Conservation (phyloP, 177 flowering plant species). For the Vitis hybrid region DNA sequence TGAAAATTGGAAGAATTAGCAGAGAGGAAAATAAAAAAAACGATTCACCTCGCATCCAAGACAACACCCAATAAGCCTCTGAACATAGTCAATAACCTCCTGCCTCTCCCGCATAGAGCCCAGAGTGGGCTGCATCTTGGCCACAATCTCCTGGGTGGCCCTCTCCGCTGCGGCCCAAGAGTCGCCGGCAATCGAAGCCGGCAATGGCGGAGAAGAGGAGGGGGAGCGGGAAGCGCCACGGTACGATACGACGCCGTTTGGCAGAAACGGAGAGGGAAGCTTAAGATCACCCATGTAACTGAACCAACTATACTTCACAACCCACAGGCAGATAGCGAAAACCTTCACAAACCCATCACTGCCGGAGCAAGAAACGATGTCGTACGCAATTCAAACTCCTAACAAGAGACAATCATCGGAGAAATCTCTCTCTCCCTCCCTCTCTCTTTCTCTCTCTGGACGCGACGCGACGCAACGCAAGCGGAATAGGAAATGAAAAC, state of each 20-base stretch:
- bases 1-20: too few relatives aligned
- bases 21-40: not conserved
- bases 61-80: constrained; percentile 22
- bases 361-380: too few relatives aligned
- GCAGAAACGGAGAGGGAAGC: not conserved
- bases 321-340: too few relatives aligned
- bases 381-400: too few relatives aligned
- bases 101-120: constrained; percentile 35
- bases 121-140: constrained; percentile 34
- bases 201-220: constrained; percentile 2
- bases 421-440: too few relatives aligned
- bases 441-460: too few relatives aligned
- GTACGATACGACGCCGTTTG: constrained; percentile 3
- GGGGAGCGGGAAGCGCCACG: constrained; percentile 7
- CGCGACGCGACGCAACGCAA: constrained; percentile 1
- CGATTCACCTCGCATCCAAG: constrained; percentile 32
- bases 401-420: too few relatives aligned
- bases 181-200: constrained; percentile 15
- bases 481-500: not conserved
- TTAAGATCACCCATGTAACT: too few relatives aligned
- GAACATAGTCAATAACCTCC: constrained; percentile 41
- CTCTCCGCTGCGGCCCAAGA: constrained; percentile 34
- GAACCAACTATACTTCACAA: too few relatives aligned
- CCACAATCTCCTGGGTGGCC: constrained; percentile 24
- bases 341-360: too few relatives aligned